Conservation (phyloP, 805 yeast species). For the Wickerhamiella australiensis region DNA sequence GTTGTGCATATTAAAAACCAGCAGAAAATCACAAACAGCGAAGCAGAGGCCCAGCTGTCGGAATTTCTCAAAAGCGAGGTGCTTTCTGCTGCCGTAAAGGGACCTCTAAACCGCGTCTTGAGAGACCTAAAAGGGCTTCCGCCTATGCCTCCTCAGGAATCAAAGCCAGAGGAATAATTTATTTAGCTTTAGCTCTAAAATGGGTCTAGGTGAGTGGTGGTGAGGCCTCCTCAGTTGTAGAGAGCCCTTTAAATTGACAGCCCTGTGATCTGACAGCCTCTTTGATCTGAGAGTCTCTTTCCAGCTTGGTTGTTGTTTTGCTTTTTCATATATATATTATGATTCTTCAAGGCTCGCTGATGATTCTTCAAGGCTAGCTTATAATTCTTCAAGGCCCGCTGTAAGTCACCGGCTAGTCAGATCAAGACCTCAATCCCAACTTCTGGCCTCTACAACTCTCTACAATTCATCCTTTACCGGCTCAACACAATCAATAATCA, state of each 20-base stretch:
- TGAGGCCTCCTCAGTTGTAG: not conserved
- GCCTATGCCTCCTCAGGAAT: conserved; percentile 31
- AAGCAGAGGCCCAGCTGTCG: conserved; percentile 21
- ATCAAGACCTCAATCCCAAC: too few relatives aligned
- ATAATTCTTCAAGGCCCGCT: too few relatives aligned
- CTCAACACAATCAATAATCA: conserved; percentile 15
- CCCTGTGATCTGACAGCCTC: too few relatives aligned
- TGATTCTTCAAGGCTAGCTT: too few relatives aligned
- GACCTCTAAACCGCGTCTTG: conserved; percentile 62
- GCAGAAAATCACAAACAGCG: conserved; percentile 18
- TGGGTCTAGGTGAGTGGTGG: not conserved
- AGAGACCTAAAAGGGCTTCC: conserved; percentile 74
- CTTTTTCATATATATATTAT: too few relatives aligned
- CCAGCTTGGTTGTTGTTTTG: not conserved
- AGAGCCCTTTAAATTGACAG: too few relatives aligned
- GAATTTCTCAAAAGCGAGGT: conserved; percentile 29
- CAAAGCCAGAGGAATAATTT: too few relatives aligned
- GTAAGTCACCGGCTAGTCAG: too few relatives aligned
- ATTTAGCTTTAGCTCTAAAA: too few relatives aligned
- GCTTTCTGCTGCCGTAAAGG: conserved; percentile 32
- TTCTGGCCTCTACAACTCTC: too few relatives aligned
- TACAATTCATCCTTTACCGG: conserved; percentile 12
- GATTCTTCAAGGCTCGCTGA: too few relatives aligned
- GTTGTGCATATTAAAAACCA: conserved; percentile 19
- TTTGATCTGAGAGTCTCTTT: too few relatives aligned